Base-by-base conservation (phyloP, 192 early-diverging fungal genomes). In the Chytriomyces sp. region DNA sequence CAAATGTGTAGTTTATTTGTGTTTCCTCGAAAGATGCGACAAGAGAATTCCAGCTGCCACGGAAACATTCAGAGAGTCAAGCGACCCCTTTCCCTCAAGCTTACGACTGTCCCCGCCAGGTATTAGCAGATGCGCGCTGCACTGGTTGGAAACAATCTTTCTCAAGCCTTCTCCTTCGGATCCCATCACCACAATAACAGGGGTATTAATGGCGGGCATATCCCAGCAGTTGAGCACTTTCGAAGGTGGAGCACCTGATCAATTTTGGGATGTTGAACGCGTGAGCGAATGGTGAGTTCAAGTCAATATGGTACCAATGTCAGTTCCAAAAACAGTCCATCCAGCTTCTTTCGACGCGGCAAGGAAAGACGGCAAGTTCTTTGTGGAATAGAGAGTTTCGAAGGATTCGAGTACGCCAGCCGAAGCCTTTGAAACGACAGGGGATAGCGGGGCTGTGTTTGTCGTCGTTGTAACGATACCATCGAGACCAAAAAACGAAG, bases 141-240 rank as follows among this genome's bases (percentile, higher is more conserved):
- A 93, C 26, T 62, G 57, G 6, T 81, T 79, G 24, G 86, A 83
- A 26, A 93, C 84, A 24, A 85, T 81, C 26, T 83, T 82, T 0
- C 91, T 76, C 10, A 93, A 64, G 16, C 92, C 92, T 24, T 71
- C 77, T 13, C 91, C 92, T 78, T 93, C 92, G 67, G 83, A 90
- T 4, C 92, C 92, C 61, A 93, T 71, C 7, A 93, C 87, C 26
- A 93, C 69, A 5, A 93, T 59, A 7, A 81, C 80, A 26, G 86
- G 86, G 6, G 68, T 48, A 28, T 78, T n/a, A 7, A 86, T 28
- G 59, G 80, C 79, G 13, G 86, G 86, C 20, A 82, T 61, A 73
- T 26, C 7, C 78, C 45, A 63, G 44, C 67, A 79, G 64, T 8
- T 28, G n/a, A 24, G 61, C 61, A 45, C 64, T 57, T 57, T 57